Evolutionary conservation across 495 filamentous ascomycete genomes (phyloP).

Genomic region (Cercophora samala): DNA sequence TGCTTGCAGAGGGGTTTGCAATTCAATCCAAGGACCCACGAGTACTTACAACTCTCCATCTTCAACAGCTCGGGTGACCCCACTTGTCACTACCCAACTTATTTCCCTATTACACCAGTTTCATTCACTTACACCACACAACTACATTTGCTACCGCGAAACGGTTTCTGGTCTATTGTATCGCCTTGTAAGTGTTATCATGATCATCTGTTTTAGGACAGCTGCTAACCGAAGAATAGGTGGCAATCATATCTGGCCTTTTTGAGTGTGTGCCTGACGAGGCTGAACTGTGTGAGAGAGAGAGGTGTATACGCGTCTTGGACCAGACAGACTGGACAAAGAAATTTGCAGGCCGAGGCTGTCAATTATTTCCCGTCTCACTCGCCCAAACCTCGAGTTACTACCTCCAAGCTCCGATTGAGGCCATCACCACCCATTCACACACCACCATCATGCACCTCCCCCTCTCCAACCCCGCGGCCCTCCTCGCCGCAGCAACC

Average conservation of each 20-base stretch:
- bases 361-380: neutral
- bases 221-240: neutral
- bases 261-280: neutral
- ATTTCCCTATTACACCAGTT: neutral
- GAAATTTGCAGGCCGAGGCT: neutral
- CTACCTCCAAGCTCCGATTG: no score
- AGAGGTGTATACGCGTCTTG: neutral
- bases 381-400: no score
- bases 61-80: neutral
- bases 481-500: neutral
- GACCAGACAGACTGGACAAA: neutral
- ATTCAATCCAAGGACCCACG: no score
- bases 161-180: neutral
- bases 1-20: no score
- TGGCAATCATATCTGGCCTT: neutral
- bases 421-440: no score
- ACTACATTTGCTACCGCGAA: neutral
- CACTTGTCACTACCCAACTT: neutral
- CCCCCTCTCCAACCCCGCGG: neutral
- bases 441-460: constrained; percentile 16
- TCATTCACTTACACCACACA: neutral
- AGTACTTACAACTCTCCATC: no score
- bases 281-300: neutral
- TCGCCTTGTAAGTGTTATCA: neutral
- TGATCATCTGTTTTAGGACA: neutral